A percentile compares a stretch with the other conserved stretches of the same genome.
Conservation (phyloP, 306 rosid genomes). For the Lathyrus sativus region DNA sequence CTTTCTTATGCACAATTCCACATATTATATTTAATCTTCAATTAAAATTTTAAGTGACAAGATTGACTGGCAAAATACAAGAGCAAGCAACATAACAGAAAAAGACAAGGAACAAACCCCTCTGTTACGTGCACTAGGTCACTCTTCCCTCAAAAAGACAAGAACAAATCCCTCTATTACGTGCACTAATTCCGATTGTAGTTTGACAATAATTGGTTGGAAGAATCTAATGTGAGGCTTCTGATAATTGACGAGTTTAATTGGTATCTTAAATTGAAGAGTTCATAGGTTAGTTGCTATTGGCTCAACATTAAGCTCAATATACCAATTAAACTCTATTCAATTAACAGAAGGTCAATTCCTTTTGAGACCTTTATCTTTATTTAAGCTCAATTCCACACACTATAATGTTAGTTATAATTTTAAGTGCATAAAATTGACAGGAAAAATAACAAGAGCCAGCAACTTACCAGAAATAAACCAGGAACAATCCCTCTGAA, state of each 20-base stretch:
- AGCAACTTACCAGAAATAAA: slow-evolving; percentile 73
- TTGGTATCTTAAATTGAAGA: background rate
- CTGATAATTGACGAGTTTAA: slow-evolving; percentile 15
- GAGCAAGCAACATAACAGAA: slow-evolving; percentile 63
- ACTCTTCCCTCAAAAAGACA: slow-evolving; percentile 77
- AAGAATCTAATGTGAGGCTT: slow-evolving; percentile 14
- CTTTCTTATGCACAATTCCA: slow-evolving; percentile 19
- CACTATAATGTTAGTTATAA: background rate
- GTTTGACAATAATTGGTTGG: background rate
- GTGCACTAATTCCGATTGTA: slow-evolving; percentile 45
- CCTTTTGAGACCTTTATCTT: slow-evolving; percentile 10
- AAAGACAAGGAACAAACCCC: slow-evolving; percentile 79
- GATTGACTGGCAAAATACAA: slow-evolving; percentile 10
- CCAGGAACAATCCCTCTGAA: slow-evolving; percentile 85
- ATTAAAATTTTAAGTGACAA: slow-evolving; percentile 18
- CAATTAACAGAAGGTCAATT: too few species aligned
- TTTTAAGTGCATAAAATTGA: slow-evolving; percentile 14
- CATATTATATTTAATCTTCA: slow-evolving; percentile 1
- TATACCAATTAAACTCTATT: too few species aligned
- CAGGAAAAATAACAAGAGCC: slow-evolving; percentile 28
- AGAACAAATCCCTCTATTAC: slow-evolving; percentile 73
- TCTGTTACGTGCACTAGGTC: slow-evolving; percentile 72
- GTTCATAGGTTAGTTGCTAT: slow-evolving; percentile 16
- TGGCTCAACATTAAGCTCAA: background rate
- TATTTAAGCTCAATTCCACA: slow-evolving; percentile 9